Percentiles rank a stretch among this genome's conserved stretches.
Evolutionary conservation across 2,329 filamentous ascomycete species (phyloP).

Genomic region (Mycocentrospora acerina): DNA sequence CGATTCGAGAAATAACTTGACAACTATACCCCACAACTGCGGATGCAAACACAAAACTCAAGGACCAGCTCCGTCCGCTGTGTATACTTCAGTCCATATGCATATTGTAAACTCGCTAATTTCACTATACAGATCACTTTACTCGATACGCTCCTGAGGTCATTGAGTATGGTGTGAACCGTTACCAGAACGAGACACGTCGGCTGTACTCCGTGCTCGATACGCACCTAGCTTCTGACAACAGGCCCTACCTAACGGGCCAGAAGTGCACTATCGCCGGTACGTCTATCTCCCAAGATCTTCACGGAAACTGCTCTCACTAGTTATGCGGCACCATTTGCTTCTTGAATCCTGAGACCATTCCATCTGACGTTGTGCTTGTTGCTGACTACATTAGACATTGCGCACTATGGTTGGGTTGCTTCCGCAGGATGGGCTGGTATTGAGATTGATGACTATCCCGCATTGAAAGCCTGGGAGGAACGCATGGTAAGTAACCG

Average conservation of each 20-base stretch:
- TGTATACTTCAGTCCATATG: too few species aligned
- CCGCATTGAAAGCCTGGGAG: conserved; percentile 74
- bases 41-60: too few species aligned
- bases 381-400: conserved; percentile 52
- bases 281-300: conserved; percentile 7
- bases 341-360: not conserved
- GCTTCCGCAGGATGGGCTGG: conserved; percentile 60
- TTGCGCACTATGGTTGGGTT: conserved; percentile 80
- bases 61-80: too few species aligned
- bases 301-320: too few species aligned
- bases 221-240: conserved; percentile 60
- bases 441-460: conserved; percentile 73
- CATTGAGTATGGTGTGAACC: conserved; percentile 79
- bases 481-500: conserved; percentile 55
- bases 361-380: not conserved
- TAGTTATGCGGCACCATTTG: not conserved
- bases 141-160: conserved; percentile 76
- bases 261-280: conserved; percentile 61
- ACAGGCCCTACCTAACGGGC: conserved; percentile 59
- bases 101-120: conserved; percentile 5
- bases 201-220: conserved; percentile 79
- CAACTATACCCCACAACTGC: too few species aligned
- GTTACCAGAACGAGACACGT: conserved; percentile 82
- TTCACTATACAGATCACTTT: conserved; percentile 66
- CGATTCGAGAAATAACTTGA: too few species aligned